phyloP scores from a whole-genome alignment of 306 rosid species.

The Rubus parviflorus region DNA sequence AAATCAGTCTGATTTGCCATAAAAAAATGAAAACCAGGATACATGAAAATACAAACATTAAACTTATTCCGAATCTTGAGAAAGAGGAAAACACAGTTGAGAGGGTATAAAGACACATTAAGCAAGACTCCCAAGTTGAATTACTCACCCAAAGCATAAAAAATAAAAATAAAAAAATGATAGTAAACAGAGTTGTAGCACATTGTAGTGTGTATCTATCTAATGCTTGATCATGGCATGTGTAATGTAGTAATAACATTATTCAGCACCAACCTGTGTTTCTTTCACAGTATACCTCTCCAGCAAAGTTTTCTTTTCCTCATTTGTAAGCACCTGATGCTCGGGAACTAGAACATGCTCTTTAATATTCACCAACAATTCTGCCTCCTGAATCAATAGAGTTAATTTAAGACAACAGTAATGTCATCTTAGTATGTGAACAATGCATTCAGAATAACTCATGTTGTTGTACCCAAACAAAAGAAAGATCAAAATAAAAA shows the following conservation, averaged over 20 bases:
- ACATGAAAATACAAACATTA: neutral
- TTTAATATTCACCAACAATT: constrained; percentile 65
- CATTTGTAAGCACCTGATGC: constrained; percentile 58
- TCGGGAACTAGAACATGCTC: constrained; percentile 78
- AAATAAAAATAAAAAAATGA: no score
- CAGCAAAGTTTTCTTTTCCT: constrained; percentile 73
- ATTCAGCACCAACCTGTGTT: constrained; percentile 54
- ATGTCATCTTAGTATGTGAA: neutral
- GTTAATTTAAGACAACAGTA: neutral
- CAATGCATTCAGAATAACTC: neutral
- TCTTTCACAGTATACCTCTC: constrained; percentile 80
- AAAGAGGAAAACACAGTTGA: neutral
- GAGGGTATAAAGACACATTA: neutral
- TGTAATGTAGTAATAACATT: neutral
- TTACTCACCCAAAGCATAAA: neutral
- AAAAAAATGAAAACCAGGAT: neutral
- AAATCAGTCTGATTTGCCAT: neutral
- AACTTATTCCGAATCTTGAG: no score
- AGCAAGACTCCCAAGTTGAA: neutral
- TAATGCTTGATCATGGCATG: neutral
- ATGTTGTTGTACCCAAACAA: no score
- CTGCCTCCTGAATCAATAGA: constrained; percentile 61
- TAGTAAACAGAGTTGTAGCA: neutral
- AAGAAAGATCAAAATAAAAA: no score
- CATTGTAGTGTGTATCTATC: neutral